phyloP scores from a whole-genome alignment of 371 early-diverging fungal species.

The Mucor piriformis region DNA sequence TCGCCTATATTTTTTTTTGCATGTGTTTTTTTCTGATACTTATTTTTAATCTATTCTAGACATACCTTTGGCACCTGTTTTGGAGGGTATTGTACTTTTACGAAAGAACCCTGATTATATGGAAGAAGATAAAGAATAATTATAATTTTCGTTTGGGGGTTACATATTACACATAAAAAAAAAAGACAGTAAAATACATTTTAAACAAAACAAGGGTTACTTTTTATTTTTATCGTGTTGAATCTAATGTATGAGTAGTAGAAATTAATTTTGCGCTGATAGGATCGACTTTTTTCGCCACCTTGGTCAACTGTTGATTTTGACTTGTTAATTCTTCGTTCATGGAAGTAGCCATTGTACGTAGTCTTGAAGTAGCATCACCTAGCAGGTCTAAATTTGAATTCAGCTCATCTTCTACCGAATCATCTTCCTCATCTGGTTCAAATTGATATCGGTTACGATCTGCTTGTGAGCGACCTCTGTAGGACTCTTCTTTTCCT shows the following conservation, averaged over 20 bases:
- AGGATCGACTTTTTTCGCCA: slow-evolving; percentile 46
- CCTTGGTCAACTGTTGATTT: slow-evolving; percentile 44
- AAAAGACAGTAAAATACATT: not conserved
- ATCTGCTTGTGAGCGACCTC: slow-evolving; percentile 58
- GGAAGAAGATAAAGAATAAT: slow-evolving; percentile 69
- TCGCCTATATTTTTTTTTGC: not conserved
- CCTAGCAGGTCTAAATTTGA: slow-evolving; percentile 73
- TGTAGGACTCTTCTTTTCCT: slow-evolving; percentile 60
- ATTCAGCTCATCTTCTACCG: slow-evolving; percentile 80
- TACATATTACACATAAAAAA: slow-evolving; percentile 3
- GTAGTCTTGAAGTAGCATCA: slow-evolving; percentile 62
- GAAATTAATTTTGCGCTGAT: slow-evolving; percentile 42
- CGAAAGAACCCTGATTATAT: slow-evolving; percentile 91
- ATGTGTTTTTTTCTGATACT: not conserved
- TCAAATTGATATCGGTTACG: slow-evolving; percentile 68
- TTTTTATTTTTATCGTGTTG: slow-evolving; percentile 23
- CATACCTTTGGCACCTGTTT: slow-evolving; percentile 74
- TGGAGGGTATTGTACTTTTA: slow-evolving; percentile 96
- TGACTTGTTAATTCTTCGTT: slow-evolving; percentile 75
- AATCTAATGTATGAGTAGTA: slow-evolving; percentile 52
- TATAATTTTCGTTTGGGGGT: not conserved
- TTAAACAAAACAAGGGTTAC: not conserved
- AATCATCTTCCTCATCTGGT: slow-evolving; percentile 66
- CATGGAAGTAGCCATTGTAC: slow-evolving; percentile 75
- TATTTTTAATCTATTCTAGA: slow-evolving; percentile 36